Conservation (phyloP, 768 basidiomycete genomes). For the Podaxis pistillaris region DNA sequence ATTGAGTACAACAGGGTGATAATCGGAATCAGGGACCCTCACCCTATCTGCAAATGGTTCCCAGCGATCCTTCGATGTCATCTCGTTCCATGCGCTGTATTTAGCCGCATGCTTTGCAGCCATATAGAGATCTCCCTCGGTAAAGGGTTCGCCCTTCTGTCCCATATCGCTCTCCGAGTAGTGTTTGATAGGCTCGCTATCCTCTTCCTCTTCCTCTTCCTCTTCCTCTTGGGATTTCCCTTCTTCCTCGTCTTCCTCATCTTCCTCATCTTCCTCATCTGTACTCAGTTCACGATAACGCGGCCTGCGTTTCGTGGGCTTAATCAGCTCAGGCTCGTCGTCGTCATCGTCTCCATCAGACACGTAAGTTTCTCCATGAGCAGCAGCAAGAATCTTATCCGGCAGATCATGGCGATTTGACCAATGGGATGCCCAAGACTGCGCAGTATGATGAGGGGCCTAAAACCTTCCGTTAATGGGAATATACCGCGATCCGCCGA, state of each 20-base stretch:
- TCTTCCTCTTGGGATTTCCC: conserved; percentile 25
- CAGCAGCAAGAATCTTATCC: conserved; percentile 58
- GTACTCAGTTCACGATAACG: conserved; percentile 23
- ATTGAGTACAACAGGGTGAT: background rate
- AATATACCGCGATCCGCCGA: background rate
- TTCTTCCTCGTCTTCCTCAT: conserved; percentile 19
- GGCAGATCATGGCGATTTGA: conserved; percentile 61
- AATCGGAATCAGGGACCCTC: conserved; percentile 15
- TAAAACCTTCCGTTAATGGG: conserved; percentile 23
- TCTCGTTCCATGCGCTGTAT: conserved; percentile 42
- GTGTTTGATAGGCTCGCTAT: conserved; percentile 32
- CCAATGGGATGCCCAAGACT: conserved; percentile 72
- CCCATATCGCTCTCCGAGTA: conserved; percentile 54
- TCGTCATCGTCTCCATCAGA: conserved; percentile 24
- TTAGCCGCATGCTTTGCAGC: conserved; percentile 59
- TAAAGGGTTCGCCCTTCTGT: conserved; percentile 44
- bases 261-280: conserved; percentile 25
- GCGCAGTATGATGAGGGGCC: conserved; percentile 66
- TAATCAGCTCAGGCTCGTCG: conserved; percentile 18
- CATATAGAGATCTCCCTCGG: conserved; percentile 60
- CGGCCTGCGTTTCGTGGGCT: conserved; percentile 16
- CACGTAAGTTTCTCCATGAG: conserved; percentile 29
- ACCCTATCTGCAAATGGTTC: conserved; percentile 51
- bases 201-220: conserved; percentile 30
- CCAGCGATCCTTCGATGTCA: conserved; percentile 50